A percentile compares a stretch with the other conserved stretches of the same genome.
Conservation (phyloP, 108 stramenopile species). For the Cylindrotheca fusiformis region DNA sequence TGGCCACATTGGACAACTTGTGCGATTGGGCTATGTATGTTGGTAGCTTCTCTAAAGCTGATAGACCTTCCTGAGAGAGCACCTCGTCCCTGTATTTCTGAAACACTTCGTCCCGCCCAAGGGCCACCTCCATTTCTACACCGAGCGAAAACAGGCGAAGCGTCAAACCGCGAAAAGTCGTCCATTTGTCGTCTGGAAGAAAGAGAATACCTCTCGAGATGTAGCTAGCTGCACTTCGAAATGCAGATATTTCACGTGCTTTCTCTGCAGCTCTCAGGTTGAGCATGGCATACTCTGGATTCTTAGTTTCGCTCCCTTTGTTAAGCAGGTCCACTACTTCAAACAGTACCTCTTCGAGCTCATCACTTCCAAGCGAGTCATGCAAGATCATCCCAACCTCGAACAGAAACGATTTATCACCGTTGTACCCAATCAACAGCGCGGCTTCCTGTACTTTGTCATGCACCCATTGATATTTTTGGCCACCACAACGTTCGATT, state of each 20-base stretch:
- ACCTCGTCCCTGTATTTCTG: constrained; percentile 1
- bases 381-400: constrained; percentile 37
- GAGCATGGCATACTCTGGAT: constrained; percentile 9
- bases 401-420: no score
- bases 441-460: no score
- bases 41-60: constrained; percentile 11
- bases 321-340: constrained; percentile 3
- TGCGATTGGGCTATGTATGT: background rate
- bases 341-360: constrained; percentile 5
- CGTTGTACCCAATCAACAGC: no score
- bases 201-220: constrained; percentile 1
- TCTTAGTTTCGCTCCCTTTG: no score
- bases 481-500: no score
- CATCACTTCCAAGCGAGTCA: constrained; percentile 4
- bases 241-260: constrained; percentile 8
- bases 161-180: background rate
- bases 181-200: constrained; percentile 1
- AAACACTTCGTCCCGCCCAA: background rate
- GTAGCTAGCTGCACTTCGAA: background rate
- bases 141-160: constrained; percentile 1
- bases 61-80: background rate
- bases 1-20: background rate
- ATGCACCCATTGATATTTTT: no score
- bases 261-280: constrained; percentile 8
- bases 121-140: constrained; percentile 1